Evolutionary conservation across 202 grass and related monocot species (phyloP), one percentile per base, ranked within the genome.

Genomic region (Cymbopogon flexuosus): DNA sequence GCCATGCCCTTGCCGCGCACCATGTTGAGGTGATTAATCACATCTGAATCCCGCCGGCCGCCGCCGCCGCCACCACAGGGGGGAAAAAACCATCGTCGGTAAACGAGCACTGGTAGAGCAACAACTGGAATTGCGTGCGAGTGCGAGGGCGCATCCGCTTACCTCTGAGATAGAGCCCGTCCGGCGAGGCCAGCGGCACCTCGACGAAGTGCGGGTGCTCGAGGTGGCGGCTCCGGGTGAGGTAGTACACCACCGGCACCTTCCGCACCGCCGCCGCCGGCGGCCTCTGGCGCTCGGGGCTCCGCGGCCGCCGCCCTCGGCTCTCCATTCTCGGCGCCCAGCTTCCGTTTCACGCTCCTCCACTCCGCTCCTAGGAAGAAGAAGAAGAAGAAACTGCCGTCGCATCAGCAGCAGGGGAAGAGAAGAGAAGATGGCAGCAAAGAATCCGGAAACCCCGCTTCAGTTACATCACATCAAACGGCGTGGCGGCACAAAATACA

Each of bases 191-290:
- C 29, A 91, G 31, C 24, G 90, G 92, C 51, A 99, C 90, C 86
- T 99, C 88, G 74, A 99, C 90, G 90, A 99, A 99, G 88, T 99
- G 96, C 41, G 96, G 96, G 83, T 99, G 96, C 92, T 99, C 96
- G 42, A 99, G 87, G 73, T 91, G 92, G 9, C 96, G 90, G 79
- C 93, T 99, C 79, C 96, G 90, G 19, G 87, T 93, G 83, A 99
- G 89, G 77, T 99, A 99, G 81, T 99, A 99, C 12, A 99, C 88
- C 77, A 99, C 90, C 5, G 96, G 90, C 65, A 98, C 93, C 80
- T 86, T 93, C 82, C 74, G 75, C 61, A 67, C 24, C 52, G 54
- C 52, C 52, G 54, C n/a, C 49, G 71, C 5, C 79, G 70, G 3
- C 31, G 31, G 79, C 70, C 76, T 73, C 83, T 62, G 56, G 16